Evolutionary conservation across 768 basidiomycete species (phyloP), one percentile per base, ranked within the genome.

Genomic region (Xanthoconium stramineum): DNA sequence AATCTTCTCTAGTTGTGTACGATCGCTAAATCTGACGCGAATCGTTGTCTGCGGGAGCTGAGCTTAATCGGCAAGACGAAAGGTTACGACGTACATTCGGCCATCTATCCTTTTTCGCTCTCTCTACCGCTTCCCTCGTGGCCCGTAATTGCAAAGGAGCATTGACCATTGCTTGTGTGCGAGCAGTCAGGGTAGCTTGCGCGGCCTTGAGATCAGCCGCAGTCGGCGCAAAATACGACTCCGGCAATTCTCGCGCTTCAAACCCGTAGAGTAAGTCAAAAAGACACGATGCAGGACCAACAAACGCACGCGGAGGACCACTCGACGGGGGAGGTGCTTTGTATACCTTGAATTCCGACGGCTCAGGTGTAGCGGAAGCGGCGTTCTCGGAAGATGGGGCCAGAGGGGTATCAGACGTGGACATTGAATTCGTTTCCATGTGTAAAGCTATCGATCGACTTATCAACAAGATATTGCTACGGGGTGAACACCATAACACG

Each of bases 11-110:
- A 96, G 77, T 65, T 88, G 85, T 3, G 85, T 90, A 47, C 88
- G 81, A 70, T 95, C 91, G 20, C 84, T 75, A 72, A 95, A 96
- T 63, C 81, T 82, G 61, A 96, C 72, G 19, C 94, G 83, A 61
- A 96, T 89, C 3, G 80, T 88, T 2, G 91, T 91, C 91, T 94
- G 61, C 14, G 39, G 49, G 35, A 46, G 32, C 43, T 74, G 44
- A 65, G 61, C 32, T 47, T n/a, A 5, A 38, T 43, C 47, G 5
- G 53, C 5, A 17, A 20, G 15, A 44, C 28, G 14, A 36, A 37
- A 8, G 47, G 37, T 0, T 24, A 35, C 39, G 14, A 57, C 64
- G 60, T 58, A 92, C 91, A 55, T 78, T 81, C 10, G 91, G 91
- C 85, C 87, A 94, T 63, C 83, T 79, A 49, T 85, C 82, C 47